Percentiles rank a stretch among this genome's conserved stretches.
Conservation (phyloP, 805 yeast genomes). For the Nakazawaea wyomingensis region DNA sequence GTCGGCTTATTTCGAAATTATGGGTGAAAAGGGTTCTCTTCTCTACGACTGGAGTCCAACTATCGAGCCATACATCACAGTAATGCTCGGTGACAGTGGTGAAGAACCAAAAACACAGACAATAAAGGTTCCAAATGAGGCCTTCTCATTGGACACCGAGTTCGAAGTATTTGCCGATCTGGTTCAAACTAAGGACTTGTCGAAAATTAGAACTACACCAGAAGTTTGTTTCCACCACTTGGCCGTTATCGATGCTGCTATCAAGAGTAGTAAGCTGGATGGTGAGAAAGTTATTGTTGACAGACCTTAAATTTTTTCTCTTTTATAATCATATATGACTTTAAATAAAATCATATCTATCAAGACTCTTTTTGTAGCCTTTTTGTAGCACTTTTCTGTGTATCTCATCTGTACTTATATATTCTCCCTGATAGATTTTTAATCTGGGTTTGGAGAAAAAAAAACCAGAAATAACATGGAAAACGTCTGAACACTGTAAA, state of each 20-base stretch:
- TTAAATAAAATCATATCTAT: no score
- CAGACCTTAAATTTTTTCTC: conserved; percentile 16
- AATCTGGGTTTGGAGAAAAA: background rate
- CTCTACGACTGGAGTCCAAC: conserved; percentile 59
- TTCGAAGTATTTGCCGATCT: conserved; percentile 42
- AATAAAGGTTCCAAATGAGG: conserved; percentile 38
- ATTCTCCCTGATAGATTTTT: no score
- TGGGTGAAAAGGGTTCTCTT: conserved; percentile 77
- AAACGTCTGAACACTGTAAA: no score
- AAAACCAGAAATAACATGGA: no score
- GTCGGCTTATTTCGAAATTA: conserved; percentile 58
- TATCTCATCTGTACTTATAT: no score
- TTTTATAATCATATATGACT: no score
- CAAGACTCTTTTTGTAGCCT: no score
- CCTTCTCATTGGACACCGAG: conserved; percentile 37
- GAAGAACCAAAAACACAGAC: conserved; percentile 31
- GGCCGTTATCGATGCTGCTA: conserved; percentile 82
- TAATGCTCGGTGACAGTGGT: conserved; percentile 49
- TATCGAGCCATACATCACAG: conserved; percentile 30
- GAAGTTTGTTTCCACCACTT: conserved; percentile 85
- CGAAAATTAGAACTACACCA: conserved; percentile 41
- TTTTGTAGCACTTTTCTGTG: no score
- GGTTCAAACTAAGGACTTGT: conserved; percentile 19
- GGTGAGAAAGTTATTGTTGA: conserved; percentile 31
- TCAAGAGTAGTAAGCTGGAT: conserved; percentile 56